phyloP scores from a whole-genome alignment of 441 rosid genomes.

The Macaranga tanarius region DNA sequence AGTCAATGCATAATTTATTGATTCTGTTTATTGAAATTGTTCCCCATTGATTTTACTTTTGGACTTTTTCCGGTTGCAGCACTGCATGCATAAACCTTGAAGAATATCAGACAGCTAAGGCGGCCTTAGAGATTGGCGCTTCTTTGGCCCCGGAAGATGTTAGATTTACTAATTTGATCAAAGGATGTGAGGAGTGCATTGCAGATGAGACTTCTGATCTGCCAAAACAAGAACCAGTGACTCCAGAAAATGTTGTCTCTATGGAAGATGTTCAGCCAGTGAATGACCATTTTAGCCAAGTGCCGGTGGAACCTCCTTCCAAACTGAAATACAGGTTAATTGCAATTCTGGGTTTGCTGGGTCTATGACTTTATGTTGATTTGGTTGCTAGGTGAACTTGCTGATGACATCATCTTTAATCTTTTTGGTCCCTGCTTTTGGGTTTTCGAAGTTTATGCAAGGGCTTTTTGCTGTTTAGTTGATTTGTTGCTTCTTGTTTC shows the following conservation, averaged over 20 bases:
- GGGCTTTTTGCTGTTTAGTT: background rate
- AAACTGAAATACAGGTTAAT: slow-evolving; percentile 66
- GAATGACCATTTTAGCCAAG: slow-evolving; percentile 21
- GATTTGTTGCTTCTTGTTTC: background rate
- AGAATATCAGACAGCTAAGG: slow-evolving; percentile 79
- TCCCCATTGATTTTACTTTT: slow-evolving; percentile 5
- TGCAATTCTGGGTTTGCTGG: slow-evolving; percentile 1
- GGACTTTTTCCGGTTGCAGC: slow-evolving; percentile 38
- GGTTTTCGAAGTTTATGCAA: background rate
- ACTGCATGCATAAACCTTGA: slow-evolving; percentile 77
- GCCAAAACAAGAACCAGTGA: slow-evolving; percentile 25
- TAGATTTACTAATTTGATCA: slow-evolving; percentile 57
- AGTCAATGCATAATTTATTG: background rate
- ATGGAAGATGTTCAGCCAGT: slow-evolving; percentile 26
- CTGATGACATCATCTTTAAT: background rate
- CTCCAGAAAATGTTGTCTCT: slow-evolving; percentile 17
- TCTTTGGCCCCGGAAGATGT: slow-evolving; percentile 46
- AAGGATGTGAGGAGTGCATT: slow-evolving; percentile 59
- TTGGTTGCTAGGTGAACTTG: background rate
- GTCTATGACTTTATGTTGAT: background rate
- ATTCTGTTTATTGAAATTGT: background rate
- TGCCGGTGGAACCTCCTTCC: slow-evolving; percentile 22
- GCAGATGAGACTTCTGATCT: slow-evolving; percentile 49
- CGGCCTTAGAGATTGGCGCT: slow-evolving; percentile 65
- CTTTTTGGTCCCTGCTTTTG: background rate